phyloP scores from a whole-genome alignment of 2,329 filamentous ascomycete genomes.

The Diaporthe citriasiana region DNA sequence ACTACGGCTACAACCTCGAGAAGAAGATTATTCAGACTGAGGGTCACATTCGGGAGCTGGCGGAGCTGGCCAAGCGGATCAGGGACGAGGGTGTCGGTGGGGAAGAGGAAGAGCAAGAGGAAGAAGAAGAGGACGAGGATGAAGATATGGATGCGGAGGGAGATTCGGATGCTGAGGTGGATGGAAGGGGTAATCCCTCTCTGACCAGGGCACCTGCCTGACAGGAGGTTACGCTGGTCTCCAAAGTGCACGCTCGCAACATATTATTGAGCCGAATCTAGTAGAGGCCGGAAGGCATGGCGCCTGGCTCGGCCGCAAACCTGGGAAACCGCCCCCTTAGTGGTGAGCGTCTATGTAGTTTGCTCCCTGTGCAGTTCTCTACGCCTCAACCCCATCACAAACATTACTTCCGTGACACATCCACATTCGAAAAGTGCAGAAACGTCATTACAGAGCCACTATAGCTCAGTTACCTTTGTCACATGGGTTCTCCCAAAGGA shows the following conservation, averaged over 20 bases:
- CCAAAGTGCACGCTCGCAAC: not conserved
- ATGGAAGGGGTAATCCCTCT: not conserved
- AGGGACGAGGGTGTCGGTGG: not conserved
- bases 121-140: not conserved
- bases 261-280: not conserved
- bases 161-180: not conserved
- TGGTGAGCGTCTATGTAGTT: not conserved
- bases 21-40: not conserved
- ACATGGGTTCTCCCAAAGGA: no score
- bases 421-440: no score
- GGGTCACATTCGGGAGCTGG: not conserved
- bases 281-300: not conserved
- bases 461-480: no score
- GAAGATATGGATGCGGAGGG: not conserved
- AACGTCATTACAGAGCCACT: no score
- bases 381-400: no score
- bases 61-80: constrained; percentile 9
- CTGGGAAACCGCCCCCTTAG: not conserved
- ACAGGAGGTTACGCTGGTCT: not conserved
- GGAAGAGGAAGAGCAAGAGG: not conserved
- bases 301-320: no score
- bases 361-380: not conserved
- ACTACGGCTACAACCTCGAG: not conserved
- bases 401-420: no score
- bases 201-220: not conserved